A percentile compares a stretch with the other conserved stretches of the same genome.
Conservation (phyloP, 179 eudicot genomes). For the Heliamphora pulchella region DNA sequence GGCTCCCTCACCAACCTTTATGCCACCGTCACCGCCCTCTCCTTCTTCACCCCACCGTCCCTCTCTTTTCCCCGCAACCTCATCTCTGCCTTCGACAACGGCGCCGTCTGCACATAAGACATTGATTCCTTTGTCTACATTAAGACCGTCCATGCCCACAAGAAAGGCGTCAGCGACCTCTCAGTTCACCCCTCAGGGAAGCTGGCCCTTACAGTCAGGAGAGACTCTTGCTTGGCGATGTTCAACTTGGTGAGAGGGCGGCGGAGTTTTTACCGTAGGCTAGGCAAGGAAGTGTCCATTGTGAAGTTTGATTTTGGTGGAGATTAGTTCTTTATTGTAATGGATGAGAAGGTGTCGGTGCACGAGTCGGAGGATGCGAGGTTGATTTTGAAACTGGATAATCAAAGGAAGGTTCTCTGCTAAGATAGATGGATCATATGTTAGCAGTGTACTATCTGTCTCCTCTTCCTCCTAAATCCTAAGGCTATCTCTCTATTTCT, state of each 20-base stretch:
- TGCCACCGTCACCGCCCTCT: slow-evolving; percentile 49
- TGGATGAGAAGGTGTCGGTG: slow-evolving; percentile 53
- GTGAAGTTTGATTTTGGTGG: slow-evolving; percentile 49
- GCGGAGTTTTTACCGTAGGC: slow-evolving; percentile 39
- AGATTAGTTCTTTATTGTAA: slow-evolving; percentile 59
- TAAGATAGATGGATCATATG: slow-evolving; percentile 19
- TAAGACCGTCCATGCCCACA: slow-evolving; percentile 47
- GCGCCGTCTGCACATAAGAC: slow-evolving; percentile 56
- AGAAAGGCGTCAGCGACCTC: slow-evolving; percentile 45
- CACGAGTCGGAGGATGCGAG: slow-evolving; percentile 73
- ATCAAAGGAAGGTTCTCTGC: slow-evolving; percentile 56
- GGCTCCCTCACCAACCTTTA: slow-evolving; percentile 63
- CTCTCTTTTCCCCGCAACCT: slow-evolving; percentile 61
- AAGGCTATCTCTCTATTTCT: too few relatives aligned
- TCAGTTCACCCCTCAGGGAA: slow-evolving; percentile 75
- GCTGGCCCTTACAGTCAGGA: slow-evolving; percentile 62
- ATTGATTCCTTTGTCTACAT: slow-evolving; percentile 62
- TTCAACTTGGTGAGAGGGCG: slow-evolving; percentile 64
- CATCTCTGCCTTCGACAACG: slow-evolving; percentile 55
- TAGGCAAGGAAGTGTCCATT: slow-evolving; percentile 59
- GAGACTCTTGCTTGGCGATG: slow-evolving; percentile 73
- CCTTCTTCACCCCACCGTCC: slow-evolving; percentile 46
- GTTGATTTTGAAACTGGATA: slow-evolving; percentile 40
- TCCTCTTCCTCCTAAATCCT: too few relatives aligned
- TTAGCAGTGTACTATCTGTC: too few relatives aligned